phyloP scores from a whole-genome alignment of 805 yeast genomes.

The Yamadazyma philogaea region DNA sequence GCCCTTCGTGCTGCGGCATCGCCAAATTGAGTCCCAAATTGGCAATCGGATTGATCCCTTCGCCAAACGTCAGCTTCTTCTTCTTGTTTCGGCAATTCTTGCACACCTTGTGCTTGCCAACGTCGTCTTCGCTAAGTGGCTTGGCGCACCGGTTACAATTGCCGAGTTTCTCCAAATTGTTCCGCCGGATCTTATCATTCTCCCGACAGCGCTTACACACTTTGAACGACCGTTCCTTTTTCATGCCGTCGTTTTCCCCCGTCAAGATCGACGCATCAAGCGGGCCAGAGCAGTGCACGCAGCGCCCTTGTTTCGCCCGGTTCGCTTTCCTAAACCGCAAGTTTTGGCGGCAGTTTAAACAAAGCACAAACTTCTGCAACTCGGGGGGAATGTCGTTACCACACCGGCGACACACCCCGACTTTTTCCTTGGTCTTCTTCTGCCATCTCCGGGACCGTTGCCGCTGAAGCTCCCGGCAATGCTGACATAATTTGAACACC shows the following conservation, averaged over 20 bases:
- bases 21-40: constrained; percentile 5
- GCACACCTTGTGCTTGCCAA: constrained; percentile 57
- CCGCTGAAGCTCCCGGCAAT: constrained; percentile 62
- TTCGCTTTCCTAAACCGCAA: constrained; percentile 54
- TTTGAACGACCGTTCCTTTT: constrained; percentile 41
- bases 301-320: constrained; percentile 60
- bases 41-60: constrained; percentile 1
- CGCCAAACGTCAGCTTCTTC: constrained; percentile 29
- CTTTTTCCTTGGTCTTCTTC: constrained; percentile 53
- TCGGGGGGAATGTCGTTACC: constrained; percentile 53
- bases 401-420: constrained; percentile 65
- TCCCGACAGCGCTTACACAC: constrained; percentile 66
- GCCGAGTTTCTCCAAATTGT: constrained; percentile 54
- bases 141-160: constrained; percentile 63
- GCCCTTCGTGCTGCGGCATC: constrained; percentile 4
- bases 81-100: constrained; percentile 50
- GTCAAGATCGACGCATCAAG: constrained; percentile 38
- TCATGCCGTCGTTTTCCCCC: constrained; percentile 14
- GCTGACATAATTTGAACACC: constrained; percentile 55
- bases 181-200: constrained; percentile 56
- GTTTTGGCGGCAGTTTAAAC: constrained; percentile 57
- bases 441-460: constrained; percentile 67
- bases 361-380: constrained; percentile 52
- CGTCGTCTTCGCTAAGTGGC: constrained; percentile 42
- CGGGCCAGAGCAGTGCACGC: constrained; percentile 68